phyloP scores from a whole-genome alignment of 805 yeast species.

The Candida insectorum region DNA sequence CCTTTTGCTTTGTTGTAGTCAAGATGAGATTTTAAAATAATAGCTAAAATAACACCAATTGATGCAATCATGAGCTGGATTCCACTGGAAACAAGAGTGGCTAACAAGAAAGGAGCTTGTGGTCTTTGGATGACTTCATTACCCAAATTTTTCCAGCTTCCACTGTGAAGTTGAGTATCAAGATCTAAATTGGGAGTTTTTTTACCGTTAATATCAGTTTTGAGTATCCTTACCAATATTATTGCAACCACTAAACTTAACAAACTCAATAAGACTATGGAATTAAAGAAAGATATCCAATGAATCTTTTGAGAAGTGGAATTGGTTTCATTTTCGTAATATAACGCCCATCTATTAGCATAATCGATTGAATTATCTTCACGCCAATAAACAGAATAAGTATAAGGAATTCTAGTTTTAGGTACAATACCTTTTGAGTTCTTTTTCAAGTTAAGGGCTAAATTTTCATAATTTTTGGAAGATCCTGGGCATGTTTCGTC shows the following conservation, averaged over 20 bases:
- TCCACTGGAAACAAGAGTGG: constrained; percentile 68
- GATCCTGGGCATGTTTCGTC: constrained; percentile 74
- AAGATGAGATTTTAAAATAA: constrained; percentile 37
- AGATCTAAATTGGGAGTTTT: constrained; percentile 5
- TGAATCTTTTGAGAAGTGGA: constrained; percentile 52
- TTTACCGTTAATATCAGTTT: constrained; percentile 17
- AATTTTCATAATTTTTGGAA: constrained; percentile 54
- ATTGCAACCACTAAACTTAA: constrained; percentile 64
- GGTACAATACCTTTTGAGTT: constrained; percentile 15
- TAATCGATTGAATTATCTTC: constrained; percentile 69
- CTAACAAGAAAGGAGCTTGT: constrained; percentile 41
- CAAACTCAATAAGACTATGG: constrained; percentile 60
- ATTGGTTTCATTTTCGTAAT: constrained; percentile 52
- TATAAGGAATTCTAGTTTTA: constrained; percentile 58
- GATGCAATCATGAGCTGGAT: constrained; percentile 66
- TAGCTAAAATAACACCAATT: constrained; percentile 55
- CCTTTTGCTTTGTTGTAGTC: constrained; percentile 14
- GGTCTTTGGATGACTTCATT: constrained; percentile 58
- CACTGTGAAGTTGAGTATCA: background rate
- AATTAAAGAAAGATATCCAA: constrained; percentile 74
- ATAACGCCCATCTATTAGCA: constrained; percentile 71
- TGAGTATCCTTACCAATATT: constrained; percentile 55
- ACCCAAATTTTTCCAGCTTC: constrained; percentile 50
- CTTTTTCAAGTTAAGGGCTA: constrained; percentile 45
- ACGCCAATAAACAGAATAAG: constrained; percentile 86